A percentile compares a stretch with the other conserved stretches of the same genome.
phyloP scores from a whole-genome alignment of 176 grass and related monocot species.

The Secale cereale region DNA sequence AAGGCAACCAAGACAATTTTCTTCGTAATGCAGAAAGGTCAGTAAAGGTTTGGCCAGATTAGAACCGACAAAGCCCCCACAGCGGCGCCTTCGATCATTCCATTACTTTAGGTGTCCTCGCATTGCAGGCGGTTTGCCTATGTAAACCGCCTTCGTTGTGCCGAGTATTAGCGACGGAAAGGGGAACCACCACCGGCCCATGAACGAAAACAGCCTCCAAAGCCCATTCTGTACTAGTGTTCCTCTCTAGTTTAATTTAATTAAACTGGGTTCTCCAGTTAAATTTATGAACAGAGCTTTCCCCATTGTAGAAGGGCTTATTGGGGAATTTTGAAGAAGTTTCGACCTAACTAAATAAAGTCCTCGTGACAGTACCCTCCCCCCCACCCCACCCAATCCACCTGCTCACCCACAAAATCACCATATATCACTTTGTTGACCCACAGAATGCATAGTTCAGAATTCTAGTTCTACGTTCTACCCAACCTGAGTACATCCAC shows the following conservation, averaged over 20 bases:
- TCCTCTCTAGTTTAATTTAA: background rate
- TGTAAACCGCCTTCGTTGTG: no score
- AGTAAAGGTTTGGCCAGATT: background rate
- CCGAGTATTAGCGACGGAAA: no score
- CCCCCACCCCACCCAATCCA: no score
- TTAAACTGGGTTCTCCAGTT: background rate
- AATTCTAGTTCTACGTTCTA: background rate
- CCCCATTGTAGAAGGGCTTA: background rate
- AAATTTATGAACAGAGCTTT: background rate
- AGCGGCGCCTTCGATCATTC: background rate
- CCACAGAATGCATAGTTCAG: background rate
- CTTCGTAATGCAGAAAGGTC: background rate
- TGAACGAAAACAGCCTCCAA: no score
- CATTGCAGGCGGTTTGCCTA: no score
- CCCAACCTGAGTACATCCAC: background rate
- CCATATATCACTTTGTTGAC: background rate
- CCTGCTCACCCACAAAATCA: no score
- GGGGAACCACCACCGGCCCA: no score
- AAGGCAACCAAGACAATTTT: background rate
- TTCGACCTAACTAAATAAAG: background rate
- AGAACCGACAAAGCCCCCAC: background rate
- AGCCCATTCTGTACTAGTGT: no score
- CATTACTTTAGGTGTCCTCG: no score
- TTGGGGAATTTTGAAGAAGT: background rate
- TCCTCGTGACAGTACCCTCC: no score